A percentile compares a stretch with the other conserved stretches of the same genome.
These are phyloP conservation scores for Heritiera fomes DNA, from an alignment of 345 rosid genomes.

Conservation along the genomic window DNA sequence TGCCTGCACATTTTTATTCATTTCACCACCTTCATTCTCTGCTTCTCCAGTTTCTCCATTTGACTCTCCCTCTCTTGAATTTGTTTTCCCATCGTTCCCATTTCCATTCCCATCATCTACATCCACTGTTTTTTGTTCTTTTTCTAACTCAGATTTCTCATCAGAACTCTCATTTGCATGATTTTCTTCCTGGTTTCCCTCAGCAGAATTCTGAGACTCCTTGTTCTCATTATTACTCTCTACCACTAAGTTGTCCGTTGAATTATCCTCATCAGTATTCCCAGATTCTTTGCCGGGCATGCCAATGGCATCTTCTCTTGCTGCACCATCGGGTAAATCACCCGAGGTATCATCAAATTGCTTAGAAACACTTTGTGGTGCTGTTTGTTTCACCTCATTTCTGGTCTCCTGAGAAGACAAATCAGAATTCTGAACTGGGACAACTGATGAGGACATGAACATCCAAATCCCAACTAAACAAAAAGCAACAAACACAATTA, in stretches of 20 bases:
- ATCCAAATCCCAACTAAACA: conserved; percentile 83
- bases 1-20: conserved; percentile 32
- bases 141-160: conserved; percentile 32
- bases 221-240: conserved; percentile 30
- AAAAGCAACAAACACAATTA: conserved; percentile 58
- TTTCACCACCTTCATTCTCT: conserved; percentile 28
- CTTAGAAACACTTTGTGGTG: conserved; percentile 17
- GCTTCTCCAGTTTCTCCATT: conserved; percentile 31
- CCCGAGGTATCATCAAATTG: conserved; percentile 34
- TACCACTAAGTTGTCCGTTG: conserved; percentile 24
- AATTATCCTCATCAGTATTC: conserved; percentile 26
- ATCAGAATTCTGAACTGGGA: conserved; percentile 41
- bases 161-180: conserved; percentile 28
- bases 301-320: conserved; percentile 31
- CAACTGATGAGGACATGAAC: conserved; percentile 69
- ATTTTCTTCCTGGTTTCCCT: conserved; percentile 26
- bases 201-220: conserved; percentile 25
- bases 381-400: conserved; percentile 33
- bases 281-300: conserved; percentile 22
- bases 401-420: conserved; percentile 37
- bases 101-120: conserved; percentile 26
- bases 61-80: conserved; percentile 35
- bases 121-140: conserved; percentile 33
- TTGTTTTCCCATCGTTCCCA: conserved; percentile 31
- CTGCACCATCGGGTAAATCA: conserved; percentile 37